A percentile compares a stretch with the other conserved stretches of the same genome.
These are phyloP conservation scores for Lagenaria siceraria DNA, from an alignment of 306 rosid genomes.

Conservation along the genomic window DNA sequence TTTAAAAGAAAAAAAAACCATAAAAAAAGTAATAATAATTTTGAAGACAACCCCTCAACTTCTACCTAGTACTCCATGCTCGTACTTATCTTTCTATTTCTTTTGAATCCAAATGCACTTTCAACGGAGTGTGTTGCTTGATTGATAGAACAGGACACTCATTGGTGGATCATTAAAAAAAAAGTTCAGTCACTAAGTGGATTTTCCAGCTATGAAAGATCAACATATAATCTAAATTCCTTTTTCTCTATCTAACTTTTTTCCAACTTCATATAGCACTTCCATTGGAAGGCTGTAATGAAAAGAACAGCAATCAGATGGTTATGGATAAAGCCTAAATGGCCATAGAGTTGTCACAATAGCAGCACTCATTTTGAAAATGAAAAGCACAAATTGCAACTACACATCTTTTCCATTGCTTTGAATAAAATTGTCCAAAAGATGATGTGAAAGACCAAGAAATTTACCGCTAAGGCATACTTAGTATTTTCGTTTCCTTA, in stretches of 20 bases:
- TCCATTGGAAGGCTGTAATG: not conserved
- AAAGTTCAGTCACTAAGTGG: not conserved
- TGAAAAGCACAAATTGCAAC: not conserved
- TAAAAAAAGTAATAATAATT: not conserved
- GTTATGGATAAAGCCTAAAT: not conserved
- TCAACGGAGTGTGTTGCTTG: not conserved
- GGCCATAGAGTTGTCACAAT: conserved; percentile 2
- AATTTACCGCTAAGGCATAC: not conserved
- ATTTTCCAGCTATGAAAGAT: not conserved
- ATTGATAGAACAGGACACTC: not conserved
- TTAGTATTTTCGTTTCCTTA: conserved; percentile 47
- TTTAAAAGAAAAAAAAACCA: not conserved
- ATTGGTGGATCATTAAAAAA: conserved; percentile 4
- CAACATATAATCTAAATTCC: not conserved
- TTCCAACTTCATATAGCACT: not conserved
- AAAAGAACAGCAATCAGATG: not conserved
- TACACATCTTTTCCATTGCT: conserved; percentile 5
- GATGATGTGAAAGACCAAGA: not conserved
- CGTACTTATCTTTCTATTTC: not conserved
- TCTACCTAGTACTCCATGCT: conserved; percentile 4
- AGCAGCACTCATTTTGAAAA: not conserved
- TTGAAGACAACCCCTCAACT: not conserved
- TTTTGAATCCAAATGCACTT: conserved; percentile 9
- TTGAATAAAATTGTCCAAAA: conserved; percentile 5
- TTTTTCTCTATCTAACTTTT: not conserved